Evolutionary conservation across 2,329 filamentous ascomycete species (phyloP), one percentile per base, ranked within the genome.

Genomic region (Pseudocercospora vitis): DNA sequence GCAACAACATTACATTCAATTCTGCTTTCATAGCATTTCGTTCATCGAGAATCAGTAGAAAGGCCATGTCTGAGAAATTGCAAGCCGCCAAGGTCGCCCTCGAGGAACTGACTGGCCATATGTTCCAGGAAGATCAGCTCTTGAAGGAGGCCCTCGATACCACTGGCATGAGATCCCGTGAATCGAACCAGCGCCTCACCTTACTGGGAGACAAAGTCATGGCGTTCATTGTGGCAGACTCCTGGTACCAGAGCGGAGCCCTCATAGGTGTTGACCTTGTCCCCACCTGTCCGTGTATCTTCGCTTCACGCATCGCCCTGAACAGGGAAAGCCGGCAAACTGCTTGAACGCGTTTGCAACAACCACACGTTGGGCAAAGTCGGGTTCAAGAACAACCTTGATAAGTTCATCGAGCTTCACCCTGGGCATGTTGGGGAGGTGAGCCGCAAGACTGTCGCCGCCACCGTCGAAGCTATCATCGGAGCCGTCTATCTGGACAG

Each of bases 41-140:
- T 16, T 18, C 1, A 6, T 9, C n/a, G 18, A 2, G 19, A 16
- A 37, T 3, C 9, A 7, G 4, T 11, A 9, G 14, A 9, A 4
- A 37, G 14, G 12, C 3, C 3, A 37, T 19, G 33, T n/a, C n/a
- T n/a, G n/a, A n/a, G n/a, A n/a, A n/a, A n/a, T n/a, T n/a, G 14
- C 33, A 9, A 45, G 40, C 21, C 21, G 82, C 84, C 48, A 45
- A 51, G 21, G 37, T 18, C 23, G 45, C 47, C 28, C 12, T 51
- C 9, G 21, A 28, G 19, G 26, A 46, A 2, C 7, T 37, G 6
- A 32, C 29, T 8, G 37, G 49, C 14, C 29, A 52, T n/a, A n/a
- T 29, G 2, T 48, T 62, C 23, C 6, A 18, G 2, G 32, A 60
- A 31, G 35, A 32, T 12, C 16, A 39, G 7, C 45, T 57, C 3